Percentiles rank a stretch among this genome's conserved stretches.
Evolutionary conservation across 2,329 filamentous ascomycete genomes (phyloP).

Genomic region (Elsinoe necatrix): DNA sequence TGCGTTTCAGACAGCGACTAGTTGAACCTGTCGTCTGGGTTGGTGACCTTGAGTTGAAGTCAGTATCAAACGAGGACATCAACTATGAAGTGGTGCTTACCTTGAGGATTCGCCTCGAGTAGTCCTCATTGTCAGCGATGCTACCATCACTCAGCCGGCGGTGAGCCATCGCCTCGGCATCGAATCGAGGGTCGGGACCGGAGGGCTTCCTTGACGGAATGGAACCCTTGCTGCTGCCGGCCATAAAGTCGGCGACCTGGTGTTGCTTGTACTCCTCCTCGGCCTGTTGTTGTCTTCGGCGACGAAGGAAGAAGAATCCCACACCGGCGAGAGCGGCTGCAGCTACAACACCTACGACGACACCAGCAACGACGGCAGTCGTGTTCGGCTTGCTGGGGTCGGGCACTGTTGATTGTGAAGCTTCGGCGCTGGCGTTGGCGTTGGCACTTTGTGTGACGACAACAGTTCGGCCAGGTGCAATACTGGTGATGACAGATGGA

Average conservation of each 20-base stretch:
- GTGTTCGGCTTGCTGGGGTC: slow-evolving; percentile 48
- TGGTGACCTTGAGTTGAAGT: slow-evolving; percentile 16
- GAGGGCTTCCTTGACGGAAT: slow-evolving; percentile 12
- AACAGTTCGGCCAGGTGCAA: slow-evolving; percentile 27
- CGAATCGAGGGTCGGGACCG: slow-evolving; percentile 63
- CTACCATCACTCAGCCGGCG: slow-evolving; percentile 86
- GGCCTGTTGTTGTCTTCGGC: slow-evolving; percentile 64
- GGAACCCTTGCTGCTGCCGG: slow-evolving; percentile 37
- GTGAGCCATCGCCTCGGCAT: slow-evolving; percentile 72
- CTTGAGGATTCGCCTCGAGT: slow-evolving; percentile 90
- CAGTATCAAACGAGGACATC: background rate
- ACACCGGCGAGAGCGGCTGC: slow-evolving; percentile 59
- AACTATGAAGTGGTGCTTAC: slow-evolving; percentile 39
- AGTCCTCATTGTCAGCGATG: slow-evolving; percentile 95
- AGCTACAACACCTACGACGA: slow-evolving; percentile 72
- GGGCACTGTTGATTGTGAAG: slow-evolving; percentile 45
- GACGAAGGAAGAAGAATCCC: slow-evolving; percentile 64
- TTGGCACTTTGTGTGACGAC: slow-evolving; percentile 28
- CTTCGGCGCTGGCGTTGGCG: slow-evolving; percentile 29
- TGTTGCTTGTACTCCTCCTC: slow-evolving; percentile 81
- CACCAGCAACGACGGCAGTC: slow-evolving; percentile 78
- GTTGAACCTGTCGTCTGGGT: slow-evolving; percentile 16
- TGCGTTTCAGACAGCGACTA: slow-evolving; percentile 3
- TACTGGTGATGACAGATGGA: slow-evolving; percentile 26
- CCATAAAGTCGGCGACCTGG: slow-evolving; percentile 63